Conservation (phyloP, 208 protist species). For the Wallacemonas rigidus region DNA sequence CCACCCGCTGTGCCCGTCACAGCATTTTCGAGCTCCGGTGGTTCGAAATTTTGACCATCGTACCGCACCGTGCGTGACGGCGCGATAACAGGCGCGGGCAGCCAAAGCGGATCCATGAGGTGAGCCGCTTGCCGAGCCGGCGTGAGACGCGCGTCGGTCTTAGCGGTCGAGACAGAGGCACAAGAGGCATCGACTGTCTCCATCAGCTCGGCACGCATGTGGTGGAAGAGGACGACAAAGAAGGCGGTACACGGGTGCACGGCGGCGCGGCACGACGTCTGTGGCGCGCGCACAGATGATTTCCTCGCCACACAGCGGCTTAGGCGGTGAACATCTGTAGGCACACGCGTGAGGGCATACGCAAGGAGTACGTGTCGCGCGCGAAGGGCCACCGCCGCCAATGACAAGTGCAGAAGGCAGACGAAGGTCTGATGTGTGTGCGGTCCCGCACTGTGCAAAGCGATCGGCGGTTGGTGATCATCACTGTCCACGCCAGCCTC, state of each 20-base stretch:
- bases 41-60: background rate
- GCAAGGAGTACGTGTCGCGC: constrained; percentile 42
- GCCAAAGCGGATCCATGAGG: constrained; percentile 14
- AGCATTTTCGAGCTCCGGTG: background rate
- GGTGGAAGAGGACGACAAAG: constrained; percentile 24
- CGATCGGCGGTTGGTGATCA: too few species aligned
- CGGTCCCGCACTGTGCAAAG: background rate
- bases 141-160: background rate
- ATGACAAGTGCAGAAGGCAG: constrained; percentile 6
- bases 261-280: background rate
- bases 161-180: background rate
- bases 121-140: background rate
- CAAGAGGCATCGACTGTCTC: background rate
- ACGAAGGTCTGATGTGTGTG: constrained; percentile 18
- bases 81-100: background rate
- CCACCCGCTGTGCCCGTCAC: background rate
- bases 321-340: constrained; percentile 17
- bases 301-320: background rate
- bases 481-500: background rate
- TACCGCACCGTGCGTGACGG: background rate
- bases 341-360: constrained; percentile 28
- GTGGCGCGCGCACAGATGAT: background rate
- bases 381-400: constrained; percentile 19
- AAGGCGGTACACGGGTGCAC: constrained; percentile 31
- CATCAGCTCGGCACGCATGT: constrained; percentile 19